These are phyloP conservation scores for Aphanoascus verrucosus DNA, from an alignment of 2,329 filamentous ascomycete species.

Conservation along the genomic window DNA sequence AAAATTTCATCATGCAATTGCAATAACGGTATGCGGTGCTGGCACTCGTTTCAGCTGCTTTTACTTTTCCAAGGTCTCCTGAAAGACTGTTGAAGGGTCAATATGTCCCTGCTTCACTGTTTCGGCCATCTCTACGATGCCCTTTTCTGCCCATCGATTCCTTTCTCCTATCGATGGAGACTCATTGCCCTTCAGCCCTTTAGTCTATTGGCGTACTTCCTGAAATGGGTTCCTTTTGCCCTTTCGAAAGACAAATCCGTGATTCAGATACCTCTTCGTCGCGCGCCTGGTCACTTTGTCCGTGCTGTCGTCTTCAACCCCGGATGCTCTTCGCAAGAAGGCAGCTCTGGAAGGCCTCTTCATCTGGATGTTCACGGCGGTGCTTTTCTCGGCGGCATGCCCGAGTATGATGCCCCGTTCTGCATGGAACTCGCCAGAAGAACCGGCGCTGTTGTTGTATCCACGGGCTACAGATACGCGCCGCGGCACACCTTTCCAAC, in stretches of 20 bases:
- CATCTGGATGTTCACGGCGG: constrained; percentile 40
- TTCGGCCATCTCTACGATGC: constrained; percentile 21
- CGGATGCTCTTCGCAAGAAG: not conserved
- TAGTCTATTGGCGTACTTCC: constrained; percentile 29
- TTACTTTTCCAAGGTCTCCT: no score
- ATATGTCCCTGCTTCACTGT: constrained; percentile 3
- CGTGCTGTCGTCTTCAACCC: constrained; percentile 31
- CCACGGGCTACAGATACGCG: constrained; percentile 33
- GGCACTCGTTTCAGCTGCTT: no score
- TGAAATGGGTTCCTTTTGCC: constrained; percentile 30
- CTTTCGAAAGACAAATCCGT: constrained; percentile 30
- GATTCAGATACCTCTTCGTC: constrained; percentile 26
- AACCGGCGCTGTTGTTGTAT: constrained; percentile 35
- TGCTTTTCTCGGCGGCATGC: constrained; percentile 36
- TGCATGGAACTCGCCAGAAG: constrained; percentile 11
- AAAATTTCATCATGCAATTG: no score
- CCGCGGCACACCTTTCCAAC: constrained; percentile 35
- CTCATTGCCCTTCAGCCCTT: constrained; percentile 37
- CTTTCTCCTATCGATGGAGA: constrained; percentile 36
- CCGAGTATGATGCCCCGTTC: constrained; percentile 28
- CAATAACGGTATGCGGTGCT: no score
- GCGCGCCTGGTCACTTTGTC: constrained; percentile 17
- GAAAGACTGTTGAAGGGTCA: not conserved
- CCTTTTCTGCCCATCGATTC: constrained; percentile 29
- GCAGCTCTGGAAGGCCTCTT: constrained; percentile 25